These are phyloP conservation scores for Paecilomyces sp. DNA, from an alignment of 2,329 filamentous ascomycete species.

Conservation along the genomic window DNA sequence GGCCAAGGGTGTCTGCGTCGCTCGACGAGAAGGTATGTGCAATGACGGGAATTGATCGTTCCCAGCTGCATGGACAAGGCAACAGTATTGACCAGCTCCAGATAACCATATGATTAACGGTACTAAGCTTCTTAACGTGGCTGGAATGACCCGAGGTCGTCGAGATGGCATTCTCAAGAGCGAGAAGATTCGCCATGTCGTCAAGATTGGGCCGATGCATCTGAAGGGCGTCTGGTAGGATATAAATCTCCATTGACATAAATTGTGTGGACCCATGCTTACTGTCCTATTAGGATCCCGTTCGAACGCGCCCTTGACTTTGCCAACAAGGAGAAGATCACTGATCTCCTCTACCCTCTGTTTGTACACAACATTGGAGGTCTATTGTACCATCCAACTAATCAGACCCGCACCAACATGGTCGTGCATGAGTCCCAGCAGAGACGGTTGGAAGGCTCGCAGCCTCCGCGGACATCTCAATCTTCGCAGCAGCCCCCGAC, in stretches of 20 bases:
- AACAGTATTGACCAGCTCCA: conserved; percentile 28
- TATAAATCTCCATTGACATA: background rate
- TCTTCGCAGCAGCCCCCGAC: conserved; percentile 58
- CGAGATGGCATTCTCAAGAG: conserved; percentile 96
- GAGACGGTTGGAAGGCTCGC: conserved; percentile 61
- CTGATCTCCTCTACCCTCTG: conserved; percentile 84
- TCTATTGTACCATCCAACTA: conserved; percentile 80
- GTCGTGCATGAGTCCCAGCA: conserved; percentile 79
- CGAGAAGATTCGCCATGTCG: conserved; percentile 92
- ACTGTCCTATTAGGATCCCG: conserved; percentile 66
- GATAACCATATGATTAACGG: conserved; percentile 99
- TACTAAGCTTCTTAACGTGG: conserved; percentile 92
- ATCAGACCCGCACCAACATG: conserved; percentile 72
- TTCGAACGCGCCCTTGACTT: conserved; percentile 97
- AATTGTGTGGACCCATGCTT: background rate
- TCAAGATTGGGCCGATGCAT: conserved; percentile 99
- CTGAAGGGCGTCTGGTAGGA: conserved; percentile 91
- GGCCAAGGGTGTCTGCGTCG: conserved; percentile 91
- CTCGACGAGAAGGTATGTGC: conserved; percentile 73
- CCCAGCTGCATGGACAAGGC: background rate
- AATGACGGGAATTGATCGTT: no score
- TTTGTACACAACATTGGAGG: conserved; percentile 97
- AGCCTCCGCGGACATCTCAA: conserved; percentile 50
- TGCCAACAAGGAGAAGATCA: conserved; percentile 99
- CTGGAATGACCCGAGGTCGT: conserved; percentile 93